Base-by-base conservation (phyloP, 176 grass and related monocot species). In the Aegilops bicornis region DNA sequence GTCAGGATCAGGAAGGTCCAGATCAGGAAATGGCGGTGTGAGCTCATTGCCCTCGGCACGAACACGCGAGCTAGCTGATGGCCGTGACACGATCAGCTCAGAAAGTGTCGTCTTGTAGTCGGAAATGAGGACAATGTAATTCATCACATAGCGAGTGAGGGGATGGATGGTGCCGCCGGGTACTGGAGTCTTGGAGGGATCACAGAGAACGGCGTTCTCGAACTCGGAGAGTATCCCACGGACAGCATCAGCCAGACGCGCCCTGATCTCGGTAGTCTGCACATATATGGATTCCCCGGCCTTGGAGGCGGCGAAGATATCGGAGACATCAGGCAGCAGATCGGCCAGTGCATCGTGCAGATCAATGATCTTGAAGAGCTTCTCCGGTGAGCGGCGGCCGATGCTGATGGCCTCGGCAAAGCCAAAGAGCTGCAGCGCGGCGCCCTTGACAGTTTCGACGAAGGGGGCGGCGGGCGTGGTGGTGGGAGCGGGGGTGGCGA, bases 91-190 rank as follows among this genome's bases (percentile, higher is more conserved):
- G 42, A 99, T 91, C 17, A 99, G 80, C 87, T 96, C 87, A 43
- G 79, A 86, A 10, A 96, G 92, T 1, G 93, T 94, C n/a, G 24
- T 33, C 80, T 92, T 99, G 88, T 99, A 94, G 75, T 99, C 97
- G 4, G 97, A 96, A 29, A 99, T 96, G 60, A 96, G 82, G 76
- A 43, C 85, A 71, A 68, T 84, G 89, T 99, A 99, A 35, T 99
- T 99, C 97, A 99, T 99, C 43, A 99, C 97, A 79, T 99, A 99
- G 75, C 93, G 90, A 58, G 90, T 99, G 72, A 99, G 87, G 6
- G 97, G 97, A 68, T 99, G 97, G 32, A 99, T 86, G 19, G 94
- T 96, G 70, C 97, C 97, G 4, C 92, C 94, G 0, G 97, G 97
- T 20, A 99, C 94, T 7, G 92, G 92, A 24, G 84, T 90, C 50